Evolutionary conservation across 345 rosid species (phyloP).

Genomic region (Eucalyptus sideroxylon): DNA sequence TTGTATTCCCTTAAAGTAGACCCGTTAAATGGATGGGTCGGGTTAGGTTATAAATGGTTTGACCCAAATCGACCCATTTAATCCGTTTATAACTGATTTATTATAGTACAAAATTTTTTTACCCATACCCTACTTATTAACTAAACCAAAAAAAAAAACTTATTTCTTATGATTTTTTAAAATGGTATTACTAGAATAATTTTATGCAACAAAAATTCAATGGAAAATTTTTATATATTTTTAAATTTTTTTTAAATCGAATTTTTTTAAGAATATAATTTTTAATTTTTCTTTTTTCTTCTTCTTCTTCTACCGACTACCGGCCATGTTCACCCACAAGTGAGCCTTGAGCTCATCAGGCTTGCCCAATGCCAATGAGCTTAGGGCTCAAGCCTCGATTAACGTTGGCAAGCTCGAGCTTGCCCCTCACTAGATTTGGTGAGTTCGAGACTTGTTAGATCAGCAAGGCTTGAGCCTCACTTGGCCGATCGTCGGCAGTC

Average conservation of each 20-base stretch:
- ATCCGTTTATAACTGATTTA: too few relatives aligned
- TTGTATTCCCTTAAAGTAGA: not conserved
- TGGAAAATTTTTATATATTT: too few relatives aligned
- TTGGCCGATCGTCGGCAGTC: fast-evolving
- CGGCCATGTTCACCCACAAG: fast-evolving
- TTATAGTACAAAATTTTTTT: fast-evolving
- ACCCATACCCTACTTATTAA: fast-evolving
- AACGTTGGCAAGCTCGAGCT: fast-evolving
- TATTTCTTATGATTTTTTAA: too few relatives aligned
- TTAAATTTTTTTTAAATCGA: too few relatives aligned
- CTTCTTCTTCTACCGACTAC: fast-evolving
- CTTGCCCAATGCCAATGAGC: fast-evolving
- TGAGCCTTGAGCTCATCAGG: fast-evolving
- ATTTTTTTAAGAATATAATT: too few relatives aligned
- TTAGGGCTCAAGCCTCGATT: fast-evolving
- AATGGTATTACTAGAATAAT: too few relatives aligned
- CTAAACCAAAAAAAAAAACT: too few relatives aligned
- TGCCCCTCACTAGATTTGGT: fast-evolving
- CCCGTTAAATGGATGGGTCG: too few relatives aligned
- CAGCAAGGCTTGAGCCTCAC: fast-evolving
- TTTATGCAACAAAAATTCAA: too few relatives aligned
- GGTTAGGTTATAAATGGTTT: too few relatives aligned
- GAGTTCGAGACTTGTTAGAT: fast-evolving
- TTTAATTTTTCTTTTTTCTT: fast-evolving
- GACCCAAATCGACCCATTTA: too few relatives aligned